These are phyloP conservation scores for Caryopteris hybrid DNA, from an alignment of 305 asterid species.

Conservation along the genomic window DNA sequence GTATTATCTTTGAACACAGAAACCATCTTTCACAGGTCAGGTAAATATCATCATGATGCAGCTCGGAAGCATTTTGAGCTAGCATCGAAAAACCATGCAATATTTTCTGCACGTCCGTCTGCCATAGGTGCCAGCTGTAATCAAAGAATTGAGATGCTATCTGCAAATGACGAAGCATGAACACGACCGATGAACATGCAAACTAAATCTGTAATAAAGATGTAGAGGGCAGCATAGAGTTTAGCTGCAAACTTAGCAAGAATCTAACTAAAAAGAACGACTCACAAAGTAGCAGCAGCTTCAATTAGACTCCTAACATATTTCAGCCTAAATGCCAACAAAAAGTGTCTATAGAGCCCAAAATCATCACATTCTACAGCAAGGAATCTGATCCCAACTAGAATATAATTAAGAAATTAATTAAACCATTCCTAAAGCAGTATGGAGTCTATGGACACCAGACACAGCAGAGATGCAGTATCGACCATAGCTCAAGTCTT, in stretches of 20 bases:
- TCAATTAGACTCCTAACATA: conserved; percentile 4
- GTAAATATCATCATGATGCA: conserved; percentile 64
- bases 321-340: neutral
- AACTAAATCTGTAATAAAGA: conserved; percentile 1
- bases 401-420: neutral
- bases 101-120: conserved; percentile 74
- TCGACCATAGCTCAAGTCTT: neutral
- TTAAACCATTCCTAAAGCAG: neutral
- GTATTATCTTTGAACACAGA: conserved; percentile 85
- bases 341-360: conserved; percentile 6
- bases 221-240: conserved; percentile 8
- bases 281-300: neutral
- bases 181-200: conserved; percentile 19
- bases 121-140: conserved; percentile 99
- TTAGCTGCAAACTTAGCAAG: neutral
- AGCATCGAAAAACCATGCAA: conserved; percentile 71
- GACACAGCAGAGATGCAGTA: neutral
- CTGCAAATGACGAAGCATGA: conserved; percentile 60
- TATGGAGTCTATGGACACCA: neutral
- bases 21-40: conserved; percentile 95
- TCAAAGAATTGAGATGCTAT: conserved; percentile 91
- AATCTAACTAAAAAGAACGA: too few species aligned
- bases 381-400: neutral
- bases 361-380: conserved; percentile 1
- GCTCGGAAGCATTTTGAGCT: conserved; percentile 71